Evolutionary conservation across 768 basidiomycete species (phyloP).

Genomic region (Tephrocybe sp.): DNA sequence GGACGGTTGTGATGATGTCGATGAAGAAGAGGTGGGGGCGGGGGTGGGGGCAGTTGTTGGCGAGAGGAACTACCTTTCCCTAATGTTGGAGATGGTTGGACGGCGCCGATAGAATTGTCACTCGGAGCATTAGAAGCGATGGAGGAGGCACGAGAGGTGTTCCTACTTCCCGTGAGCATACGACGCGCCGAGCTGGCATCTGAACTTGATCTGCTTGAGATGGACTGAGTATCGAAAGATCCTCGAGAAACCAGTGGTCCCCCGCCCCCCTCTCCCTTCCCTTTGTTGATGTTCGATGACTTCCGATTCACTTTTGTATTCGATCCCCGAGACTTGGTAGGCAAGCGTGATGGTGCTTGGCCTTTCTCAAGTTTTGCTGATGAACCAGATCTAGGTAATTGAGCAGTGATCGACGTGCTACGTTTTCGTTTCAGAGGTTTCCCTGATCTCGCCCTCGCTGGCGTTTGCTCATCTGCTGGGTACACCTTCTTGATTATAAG

Average conservation of each 20-base stretch:
- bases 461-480: slow-evolving; percentile 2
- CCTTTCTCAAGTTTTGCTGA: slow-evolving; percentile 10
- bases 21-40: slow-evolving; percentile 19
- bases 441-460: slow-evolving; percentile 8
- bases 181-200: slow-evolving; percentile 36
- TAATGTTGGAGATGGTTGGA: slow-evolving; percentile 30
- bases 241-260: slow-evolving; percentile 7
- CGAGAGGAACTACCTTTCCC: slow-evolving; percentile 22
- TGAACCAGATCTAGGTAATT: slow-evolving; percentile 3
- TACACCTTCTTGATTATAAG: slow-evolving; percentile 21
- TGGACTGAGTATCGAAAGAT: slow-evolving; percentile 18
- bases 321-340: slow-evolving; percentile 14
- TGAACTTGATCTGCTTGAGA: slow-evolving; percentile 32
- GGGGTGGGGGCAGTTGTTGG: slow-evolving; percentile 15
- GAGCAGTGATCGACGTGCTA: slow-evolving; percentile 9
- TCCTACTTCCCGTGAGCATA: slow-evolving; percentile 27
- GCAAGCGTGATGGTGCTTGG: slow-evolving; percentile 4
- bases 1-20: slow-evolving; percentile 36
- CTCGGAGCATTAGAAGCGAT: slow-evolving; percentile 37
- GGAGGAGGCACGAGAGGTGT: slow-evolving; percentile 49
- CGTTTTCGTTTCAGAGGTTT: slow-evolving; percentile 22
- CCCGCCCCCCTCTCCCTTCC: slow-evolving; percentile 29
- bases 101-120: slow-evolving; percentile 21
- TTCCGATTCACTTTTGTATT: slow-evolving; percentile 4
- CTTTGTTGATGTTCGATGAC: slow-evolving; percentile 28